Conservation (phyloP, 805 yeast species). For the Myxozyma neotropica region DNA sequence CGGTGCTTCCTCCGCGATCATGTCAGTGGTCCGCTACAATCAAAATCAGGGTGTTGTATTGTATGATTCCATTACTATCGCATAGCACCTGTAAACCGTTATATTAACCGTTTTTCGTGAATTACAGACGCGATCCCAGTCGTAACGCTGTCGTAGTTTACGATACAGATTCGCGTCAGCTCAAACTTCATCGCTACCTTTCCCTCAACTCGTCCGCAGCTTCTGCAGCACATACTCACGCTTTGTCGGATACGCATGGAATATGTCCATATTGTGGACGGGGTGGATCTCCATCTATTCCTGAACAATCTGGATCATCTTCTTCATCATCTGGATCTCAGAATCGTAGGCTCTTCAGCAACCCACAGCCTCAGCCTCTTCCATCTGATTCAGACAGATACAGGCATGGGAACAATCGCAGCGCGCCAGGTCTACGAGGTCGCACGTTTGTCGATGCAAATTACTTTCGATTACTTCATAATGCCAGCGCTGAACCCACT, state of each 20-base stretch:
- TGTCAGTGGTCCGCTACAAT: conserved; percentile 32
- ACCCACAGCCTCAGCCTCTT: not conserved
- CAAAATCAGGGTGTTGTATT: conserved; percentile 26
- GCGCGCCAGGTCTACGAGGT: not conserved
- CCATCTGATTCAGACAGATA: not conserved
- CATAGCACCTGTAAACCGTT: not conserved
- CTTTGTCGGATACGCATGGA: not conserved
- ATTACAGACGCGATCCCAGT: conserved; percentile 25
- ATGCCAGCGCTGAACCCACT: conserved; percentile 1
- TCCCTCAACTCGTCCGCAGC: not conserved
- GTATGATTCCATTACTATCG: conserved; percentile 2
- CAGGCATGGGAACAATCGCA: not conserved
- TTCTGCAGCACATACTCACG: not conserved
- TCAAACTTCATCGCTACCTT: conserved; percentile 25
- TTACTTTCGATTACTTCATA: conserved; percentile 27
- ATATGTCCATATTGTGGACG: conserved; percentile 17
- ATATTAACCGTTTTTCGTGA: not conserved
- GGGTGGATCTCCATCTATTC: conserved; percentile 8
- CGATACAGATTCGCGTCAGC: conserved; percentile 27
- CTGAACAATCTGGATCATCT: not conserved
- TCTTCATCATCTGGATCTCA: not conserved
- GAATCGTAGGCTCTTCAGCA: not conserved
- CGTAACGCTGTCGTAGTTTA: conserved; percentile 26
- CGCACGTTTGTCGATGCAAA: conserved; percentile 26
- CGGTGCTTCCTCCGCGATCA: not conserved